Conservation (phyloP, 306 rosid species). For the Cicer cuneatum region DNA sequence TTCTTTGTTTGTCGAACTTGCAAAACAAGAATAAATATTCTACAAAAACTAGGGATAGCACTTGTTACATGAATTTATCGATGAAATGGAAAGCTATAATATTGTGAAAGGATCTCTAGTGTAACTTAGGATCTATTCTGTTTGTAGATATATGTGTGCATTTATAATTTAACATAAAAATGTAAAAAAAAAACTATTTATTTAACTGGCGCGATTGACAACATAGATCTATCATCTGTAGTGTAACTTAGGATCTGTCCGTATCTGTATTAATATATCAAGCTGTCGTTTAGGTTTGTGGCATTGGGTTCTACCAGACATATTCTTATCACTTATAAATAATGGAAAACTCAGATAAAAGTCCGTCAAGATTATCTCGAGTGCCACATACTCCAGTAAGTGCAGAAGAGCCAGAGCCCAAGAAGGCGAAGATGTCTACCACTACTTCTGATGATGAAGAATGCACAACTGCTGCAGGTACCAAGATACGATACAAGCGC, state of each 20-base stretch:
- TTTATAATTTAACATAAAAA: no score
- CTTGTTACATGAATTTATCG: not conserved
- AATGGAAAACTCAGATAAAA: constrained; percentile 65
- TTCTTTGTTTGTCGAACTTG: not conserved
- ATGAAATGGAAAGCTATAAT: constrained; percentile 12
- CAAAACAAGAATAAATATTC: not conserved
- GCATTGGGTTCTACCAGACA: constrained; percentile 37
- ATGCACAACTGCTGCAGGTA: constrained; percentile 35
- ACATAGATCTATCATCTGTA: not conserved
- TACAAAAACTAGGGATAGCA: not conserved
- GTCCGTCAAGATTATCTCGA: constrained; percentile 49
- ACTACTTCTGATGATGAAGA: constrained; percentile 80
- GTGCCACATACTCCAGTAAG: constrained; percentile 40
- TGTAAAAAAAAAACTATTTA: no score
- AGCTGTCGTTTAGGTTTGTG: constrained; percentile 48
- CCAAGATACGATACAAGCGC: constrained; percentile 74
- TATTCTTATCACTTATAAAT: constrained; percentile 47
- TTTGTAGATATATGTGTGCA: no score
- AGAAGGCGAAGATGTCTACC: constrained; percentile 85
- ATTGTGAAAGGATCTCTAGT: constrained; percentile 13
- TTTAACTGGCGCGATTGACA: no score
- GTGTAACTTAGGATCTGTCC: constrained; percentile 13
- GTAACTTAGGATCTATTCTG: constrained; percentile 25
- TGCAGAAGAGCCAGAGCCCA: constrained; percentile 60
- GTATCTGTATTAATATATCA: constrained; percentile 31